Evolutionary conservation across 306 rosid genomes (phyloP).

Genomic region (Quercus dentata): DNA sequence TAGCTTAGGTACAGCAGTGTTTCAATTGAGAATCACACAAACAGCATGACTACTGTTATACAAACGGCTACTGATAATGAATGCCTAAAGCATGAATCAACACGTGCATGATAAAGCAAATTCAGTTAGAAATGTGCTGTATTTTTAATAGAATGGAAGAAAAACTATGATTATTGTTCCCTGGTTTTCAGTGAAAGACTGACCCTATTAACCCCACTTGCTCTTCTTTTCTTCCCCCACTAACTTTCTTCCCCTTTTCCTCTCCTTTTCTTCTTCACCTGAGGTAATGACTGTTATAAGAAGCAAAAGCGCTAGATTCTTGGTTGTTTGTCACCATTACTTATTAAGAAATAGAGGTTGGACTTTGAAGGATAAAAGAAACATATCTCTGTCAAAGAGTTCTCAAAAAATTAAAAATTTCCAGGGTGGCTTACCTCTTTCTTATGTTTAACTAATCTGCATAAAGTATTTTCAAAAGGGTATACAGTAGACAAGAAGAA

Average conservation of each 20-base stretch:
- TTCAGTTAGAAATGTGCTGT: slow-evolving; percentile 33
- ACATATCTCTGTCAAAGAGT: slow-evolving; percentile 35
- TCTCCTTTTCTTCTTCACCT: slow-evolving; percentile 25
- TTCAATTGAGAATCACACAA: slow-evolving; percentile 43
- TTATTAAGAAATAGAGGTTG: slow-evolving; percentile 23
- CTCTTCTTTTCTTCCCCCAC: slow-evolving; percentile 29
- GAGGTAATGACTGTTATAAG: slow-evolving; percentile 23
- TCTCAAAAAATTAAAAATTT: slow-evolving; percentile 28
- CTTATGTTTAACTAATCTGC: slow-evolving; percentile 21
- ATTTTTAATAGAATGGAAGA: slow-evolving; percentile 29
- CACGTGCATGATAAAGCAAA: slow-evolving; percentile 48
- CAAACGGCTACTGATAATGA: slow-evolving; percentile 11
- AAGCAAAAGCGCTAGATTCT: slow-evolving; percentile 71
- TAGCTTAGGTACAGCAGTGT: background rate
- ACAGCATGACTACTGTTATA: slow-evolving; percentile 24
- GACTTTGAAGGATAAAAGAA: slow-evolving; percentile 28
- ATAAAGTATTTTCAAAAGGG: background rate
- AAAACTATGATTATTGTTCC: slow-evolving; percentile 37
- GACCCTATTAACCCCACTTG: slow-evolving; percentile 66
- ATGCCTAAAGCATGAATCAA: slow-evolving; percentile 35
- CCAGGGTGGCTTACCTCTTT: slow-evolving; percentile 39
- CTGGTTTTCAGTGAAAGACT: slow-evolving; percentile 72
- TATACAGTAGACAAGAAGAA: slow-evolving; percentile 3
- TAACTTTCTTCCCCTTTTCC: slow-evolving; percentile 33
- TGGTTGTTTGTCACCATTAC: slow-evolving; percentile 59